Evolutionary conservation across 768 basidiomycete species (phyloP).

Genomic region (Boletus insuetus): DNA sequence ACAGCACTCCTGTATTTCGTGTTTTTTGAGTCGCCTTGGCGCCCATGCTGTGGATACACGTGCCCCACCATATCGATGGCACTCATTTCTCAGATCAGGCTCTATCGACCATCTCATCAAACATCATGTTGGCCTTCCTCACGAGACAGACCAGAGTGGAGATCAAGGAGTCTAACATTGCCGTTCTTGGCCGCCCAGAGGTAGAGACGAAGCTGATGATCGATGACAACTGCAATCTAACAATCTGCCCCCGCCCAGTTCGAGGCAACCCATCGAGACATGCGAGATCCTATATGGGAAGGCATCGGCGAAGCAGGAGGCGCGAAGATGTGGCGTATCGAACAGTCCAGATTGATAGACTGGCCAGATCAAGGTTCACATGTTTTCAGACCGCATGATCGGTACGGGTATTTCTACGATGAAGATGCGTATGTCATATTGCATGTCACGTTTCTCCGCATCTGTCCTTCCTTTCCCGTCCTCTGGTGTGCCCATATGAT

Average conservation of each 20-base stretch:
- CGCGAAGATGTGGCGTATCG: slow-evolving; percentile 57
- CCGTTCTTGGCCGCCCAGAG: slow-evolving; percentile 55
- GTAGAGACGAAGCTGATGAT: slow-evolving; percentile 32
- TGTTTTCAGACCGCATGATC: slow-evolving; percentile 24
- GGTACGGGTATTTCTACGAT: slow-evolving; percentile 55
- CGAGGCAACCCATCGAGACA: slow-evolving; percentile 54
- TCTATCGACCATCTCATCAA: not conserved
- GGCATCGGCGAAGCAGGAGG: slow-evolving; percentile 42
- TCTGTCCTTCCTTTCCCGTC: not conserved
- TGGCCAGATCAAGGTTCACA: slow-evolving; percentile 7
- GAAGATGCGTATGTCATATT: slow-evolving; percentile 68
- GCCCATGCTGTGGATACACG: slow-evolving; percentile 14
- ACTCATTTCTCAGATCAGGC: not conserved
- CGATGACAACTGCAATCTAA: not conserved
- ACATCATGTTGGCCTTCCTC: slow-evolving; percentile 6
- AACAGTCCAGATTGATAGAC: slow-evolving; percentile 49
- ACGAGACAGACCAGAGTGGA: slow-evolving; percentile 31
- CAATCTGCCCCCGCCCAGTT: slow-evolving; percentile 3
- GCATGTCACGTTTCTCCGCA: slow-evolving; percentile 39
- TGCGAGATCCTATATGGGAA: slow-evolving; percentile 48
- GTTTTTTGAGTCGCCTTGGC: slow-evolving; percentile 3
- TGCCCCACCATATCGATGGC: slow-evolving; percentile 9
- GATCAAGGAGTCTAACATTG: slow-evolving; percentile 63
- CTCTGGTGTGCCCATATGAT: not conserved
- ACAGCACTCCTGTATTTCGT: slow-evolving; percentile 2